These are phyloP conservation scores for Acanthamoeba divionensis DNA, from an alignment of 208 protist species.

Conservation along the genomic window DNA sequence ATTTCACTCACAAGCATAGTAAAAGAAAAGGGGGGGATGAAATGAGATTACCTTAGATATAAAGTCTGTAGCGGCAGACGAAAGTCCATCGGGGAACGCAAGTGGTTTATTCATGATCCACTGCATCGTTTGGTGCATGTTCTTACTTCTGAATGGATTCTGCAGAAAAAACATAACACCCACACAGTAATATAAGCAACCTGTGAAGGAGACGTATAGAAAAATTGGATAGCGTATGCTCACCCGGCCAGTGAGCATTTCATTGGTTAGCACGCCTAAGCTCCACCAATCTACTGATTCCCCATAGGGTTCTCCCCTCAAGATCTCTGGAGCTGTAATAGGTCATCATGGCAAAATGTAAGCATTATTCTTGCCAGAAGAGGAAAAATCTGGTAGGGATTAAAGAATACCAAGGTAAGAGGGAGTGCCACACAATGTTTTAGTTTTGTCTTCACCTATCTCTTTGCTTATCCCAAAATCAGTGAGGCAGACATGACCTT, in stretches of 20 bases:
- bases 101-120: slow-evolving; percentile 51
- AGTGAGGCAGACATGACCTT: slow-evolving; percentile 72
- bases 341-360: too few relatives aligned
- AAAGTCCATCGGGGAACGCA: neutral
- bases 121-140: slow-evolving; percentile 52
- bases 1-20: too few relatives aligned
- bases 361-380: too few relatives aligned
- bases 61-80: neutral
- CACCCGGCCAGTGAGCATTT: slow-evolving; percentile 34
- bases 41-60: slow-evolving; percentile 35
- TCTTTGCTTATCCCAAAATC: slow-evolving; percentile 75
- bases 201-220: neutral
- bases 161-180: neutral
- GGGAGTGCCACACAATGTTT: slow-evolving; percentile 28
- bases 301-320: slow-evolving; percentile 4
- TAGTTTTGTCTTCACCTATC: slow-evolving; percentile 46
- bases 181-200: too few relatives aligned
- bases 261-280: neutral
- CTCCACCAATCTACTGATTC: slow-evolving; percentile 51
- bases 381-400: too few relatives aligned
- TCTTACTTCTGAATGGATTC: neutral
- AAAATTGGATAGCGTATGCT: neutral
- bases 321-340: slow-evolving; percentile 21
- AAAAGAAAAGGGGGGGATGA: too few relatives aligned
- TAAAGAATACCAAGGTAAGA: too few relatives aligned